Percentiles rank a stretch among this genome's conserved stretches.
These are phyloP conservation scores for Termitomyces sp. DNA, from an alignment of 768 basidiomycete species.

Conservation along the genomic window DNA sequence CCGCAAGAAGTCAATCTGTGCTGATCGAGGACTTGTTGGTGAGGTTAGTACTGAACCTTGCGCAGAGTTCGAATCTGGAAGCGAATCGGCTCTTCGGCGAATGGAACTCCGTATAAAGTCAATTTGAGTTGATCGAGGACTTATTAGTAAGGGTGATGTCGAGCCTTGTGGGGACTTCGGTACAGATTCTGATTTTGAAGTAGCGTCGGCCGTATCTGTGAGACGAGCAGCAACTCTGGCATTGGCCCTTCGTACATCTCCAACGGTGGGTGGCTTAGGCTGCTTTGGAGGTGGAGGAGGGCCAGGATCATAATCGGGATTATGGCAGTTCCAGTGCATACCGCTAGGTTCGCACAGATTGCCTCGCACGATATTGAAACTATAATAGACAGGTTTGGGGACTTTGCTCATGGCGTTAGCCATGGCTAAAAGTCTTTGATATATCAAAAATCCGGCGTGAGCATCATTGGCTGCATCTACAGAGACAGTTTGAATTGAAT, in stretches of 20 bases:
- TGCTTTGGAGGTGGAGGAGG: conserved; percentile 52
- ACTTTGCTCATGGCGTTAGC: conserved; percentile 28
- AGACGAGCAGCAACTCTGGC: not conserved
- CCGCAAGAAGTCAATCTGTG: not conserved
- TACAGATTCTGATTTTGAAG: not conserved
- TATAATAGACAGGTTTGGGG: conserved; percentile 44
- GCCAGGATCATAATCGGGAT: conserved; percentile 72
- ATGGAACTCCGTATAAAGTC: not conserved
- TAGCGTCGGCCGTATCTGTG: not conserved
- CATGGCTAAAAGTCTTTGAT: conserved; percentile 43
- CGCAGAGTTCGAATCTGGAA: not conserved
- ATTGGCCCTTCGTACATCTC: conserved; percentile 4
- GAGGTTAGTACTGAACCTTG: not conserved
- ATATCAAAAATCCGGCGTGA: conserved; percentile 57
- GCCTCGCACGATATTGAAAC: conserved; percentile 53
- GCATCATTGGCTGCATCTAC: conserved; percentile 71
- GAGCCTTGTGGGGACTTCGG: not conserved
- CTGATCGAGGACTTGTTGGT: not conserved
- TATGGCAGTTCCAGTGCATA: conserved; percentile 49
- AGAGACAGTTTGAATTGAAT: not conserved
- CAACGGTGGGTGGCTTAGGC: conserved; percentile 19
- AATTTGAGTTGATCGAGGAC: not conserved
- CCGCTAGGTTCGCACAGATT: conserved; percentile 40
- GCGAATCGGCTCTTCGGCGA: not conserved
- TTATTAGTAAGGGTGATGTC: not conserved